These are phyloP conservation scores for Trichoderma sp. DNA, from an alignment of 2,329 filamentous ascomycete species.

Conservation along the genomic window DNA sequence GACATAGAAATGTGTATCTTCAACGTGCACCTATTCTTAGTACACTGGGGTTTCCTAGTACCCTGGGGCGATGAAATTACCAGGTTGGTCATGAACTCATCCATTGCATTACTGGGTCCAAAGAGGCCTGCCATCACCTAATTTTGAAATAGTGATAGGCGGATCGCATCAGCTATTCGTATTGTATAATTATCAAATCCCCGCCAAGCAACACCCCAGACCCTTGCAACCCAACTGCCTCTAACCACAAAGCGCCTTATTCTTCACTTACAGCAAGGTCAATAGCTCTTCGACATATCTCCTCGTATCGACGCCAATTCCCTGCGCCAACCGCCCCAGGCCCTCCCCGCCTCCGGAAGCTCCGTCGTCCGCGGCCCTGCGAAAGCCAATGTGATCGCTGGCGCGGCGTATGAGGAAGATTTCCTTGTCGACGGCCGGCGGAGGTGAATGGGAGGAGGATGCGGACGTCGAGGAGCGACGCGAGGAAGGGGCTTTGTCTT, in stretches of 20 bases:
- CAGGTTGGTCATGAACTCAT: background rate
- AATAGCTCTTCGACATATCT: conserved; percentile 73
- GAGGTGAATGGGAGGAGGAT: background rate
- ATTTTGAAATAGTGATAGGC: background rate
- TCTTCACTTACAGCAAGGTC: conserved; percentile 48
- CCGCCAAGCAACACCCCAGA: background rate
- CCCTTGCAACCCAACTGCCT: background rate
- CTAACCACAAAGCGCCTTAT: background rate
- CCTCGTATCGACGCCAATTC: conserved; percentile 75
- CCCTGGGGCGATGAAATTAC: background rate
- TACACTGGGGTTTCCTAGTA: no score
- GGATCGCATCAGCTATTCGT: background rate
- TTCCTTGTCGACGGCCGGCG: conserved; percentile 50
- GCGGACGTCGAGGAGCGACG: background rate
- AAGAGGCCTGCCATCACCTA: background rate
- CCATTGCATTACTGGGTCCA: background rate
- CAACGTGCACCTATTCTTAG: background rate
- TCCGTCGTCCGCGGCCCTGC: conserved; percentile 41
- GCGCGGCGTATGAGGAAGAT: conserved; percentile 62
- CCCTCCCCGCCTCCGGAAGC: conserved; percentile 53
- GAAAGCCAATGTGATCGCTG: conserved; percentile 53
- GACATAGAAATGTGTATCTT: no score
- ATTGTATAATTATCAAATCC: background rate
- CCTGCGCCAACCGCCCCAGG: conserved; percentile 64
- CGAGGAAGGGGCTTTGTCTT: background rate